These are phyloP conservation scores for Smittium mucronatum DNA, from an alignment of 371 early-diverging fungal species.

Conservation along the genomic window DNA sequence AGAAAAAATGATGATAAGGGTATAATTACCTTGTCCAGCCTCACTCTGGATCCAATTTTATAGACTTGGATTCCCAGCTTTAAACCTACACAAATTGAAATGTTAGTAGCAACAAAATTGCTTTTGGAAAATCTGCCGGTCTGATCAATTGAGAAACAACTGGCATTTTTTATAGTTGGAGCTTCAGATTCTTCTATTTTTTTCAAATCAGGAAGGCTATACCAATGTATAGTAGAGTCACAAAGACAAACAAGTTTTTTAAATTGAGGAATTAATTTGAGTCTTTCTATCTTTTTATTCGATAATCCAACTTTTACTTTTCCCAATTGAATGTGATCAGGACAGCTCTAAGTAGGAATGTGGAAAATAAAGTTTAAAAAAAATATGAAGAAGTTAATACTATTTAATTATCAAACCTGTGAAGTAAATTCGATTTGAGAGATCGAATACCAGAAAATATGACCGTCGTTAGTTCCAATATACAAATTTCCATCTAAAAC, in stretches of 20 bases:
- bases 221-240: conserved; percentile 6
- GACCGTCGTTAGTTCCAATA: conserved; percentile 28
- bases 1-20: neutral
- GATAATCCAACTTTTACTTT: conserved; percentile 1
- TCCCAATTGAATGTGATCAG: neutral
- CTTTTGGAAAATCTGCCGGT: conserved; percentile 7
- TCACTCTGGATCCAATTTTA: conserved; percentile 16
- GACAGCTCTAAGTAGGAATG: neutral
- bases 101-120: conserved; percentile 16
- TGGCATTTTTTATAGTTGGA: neutral
- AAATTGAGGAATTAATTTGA: conserved; percentile 12
- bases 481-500: conserved; percentile 17
- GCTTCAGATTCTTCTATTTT: neutral
- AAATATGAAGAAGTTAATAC: neutral
- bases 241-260: neutral
- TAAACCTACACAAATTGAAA: conserved; percentile 24
- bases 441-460: conserved; percentile 21
- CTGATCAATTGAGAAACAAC: conserved; percentile 9
- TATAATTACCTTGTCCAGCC: conserved; percentile 18
- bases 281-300: conserved; percentile 8
- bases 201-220: neutral
- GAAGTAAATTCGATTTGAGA: neutral
- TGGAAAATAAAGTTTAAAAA: neutral
- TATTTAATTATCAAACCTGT: neutral
- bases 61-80: conserved; percentile 22